These are phyloP conservation scores for Yamadazyma atmosphaerica DNA, from an alignment of 1,139 yeast species.

Conservation along the genomic window DNA sequence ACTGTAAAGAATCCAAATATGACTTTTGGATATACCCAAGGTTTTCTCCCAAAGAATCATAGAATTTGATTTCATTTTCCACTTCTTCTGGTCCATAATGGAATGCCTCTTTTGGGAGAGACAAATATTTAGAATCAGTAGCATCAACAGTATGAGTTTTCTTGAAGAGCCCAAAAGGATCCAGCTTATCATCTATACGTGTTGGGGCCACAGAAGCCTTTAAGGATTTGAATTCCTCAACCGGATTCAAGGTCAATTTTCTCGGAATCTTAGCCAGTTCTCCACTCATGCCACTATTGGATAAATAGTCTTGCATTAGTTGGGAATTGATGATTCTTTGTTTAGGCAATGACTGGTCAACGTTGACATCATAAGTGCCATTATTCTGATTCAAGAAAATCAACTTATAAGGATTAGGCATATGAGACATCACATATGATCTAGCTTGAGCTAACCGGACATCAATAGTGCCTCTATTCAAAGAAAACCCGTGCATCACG, in stretches of 20 bases:
- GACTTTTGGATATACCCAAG: constrained; percentile 16
- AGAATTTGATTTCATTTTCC: constrained; percentile 17
- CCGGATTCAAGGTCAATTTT: constrained; percentile 18
- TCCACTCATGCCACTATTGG: constrained; percentile 8
- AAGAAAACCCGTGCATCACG: constrained; percentile 17
- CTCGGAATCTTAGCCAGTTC: constrained; percentile 12
- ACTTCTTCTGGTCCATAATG: constrained; percentile 18
- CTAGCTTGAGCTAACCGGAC: constrained; percentile 27
- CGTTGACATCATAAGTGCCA: constrained; percentile 28
- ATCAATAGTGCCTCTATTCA: constrained; percentile 21
- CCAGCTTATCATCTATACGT: constrained; percentile 15
- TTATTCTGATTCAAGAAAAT: constrained; percentile 24
- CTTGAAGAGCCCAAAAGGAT: constrained; percentile 19
- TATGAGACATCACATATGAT: constrained; percentile 24
- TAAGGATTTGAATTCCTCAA: constrained; percentile 17
- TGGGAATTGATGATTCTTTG: constrained; percentile 25
- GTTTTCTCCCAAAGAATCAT: constrained; percentile 13
- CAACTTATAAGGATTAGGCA: constrained; percentile 25
- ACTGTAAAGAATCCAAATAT: constrained; percentile 22
- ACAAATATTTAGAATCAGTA: constrained; percentile 9
- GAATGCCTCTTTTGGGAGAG: constrained; percentile 21
- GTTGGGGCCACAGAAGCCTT: constrained; percentile 13
- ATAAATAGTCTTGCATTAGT: constrained; percentile 24
- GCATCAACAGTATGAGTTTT: constrained; percentile 14
- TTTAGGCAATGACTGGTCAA: constrained; percentile 17